Percentiles rank a stretch among this genome's conserved stretches.
These are phyloP conservation scores for Actinidia polygama DNA, from an alignment of 179 eudicot species.

Conservation along the genomic window DNA sequence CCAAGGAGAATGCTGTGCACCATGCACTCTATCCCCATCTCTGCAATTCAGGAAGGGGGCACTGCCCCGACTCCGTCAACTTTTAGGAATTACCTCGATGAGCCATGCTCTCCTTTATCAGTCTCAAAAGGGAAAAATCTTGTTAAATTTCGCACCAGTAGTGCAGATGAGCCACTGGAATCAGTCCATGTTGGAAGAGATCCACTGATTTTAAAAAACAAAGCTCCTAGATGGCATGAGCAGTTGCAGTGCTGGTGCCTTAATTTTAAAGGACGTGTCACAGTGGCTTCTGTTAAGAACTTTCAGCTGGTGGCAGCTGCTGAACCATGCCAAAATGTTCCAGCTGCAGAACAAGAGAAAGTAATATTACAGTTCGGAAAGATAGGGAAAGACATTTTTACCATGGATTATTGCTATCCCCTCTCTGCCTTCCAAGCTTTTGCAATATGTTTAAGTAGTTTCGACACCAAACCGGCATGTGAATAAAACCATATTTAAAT, in stretches of 20 bases:
- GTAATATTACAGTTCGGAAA: conserved; percentile 64
- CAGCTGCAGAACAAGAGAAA: conserved; percentile 50
- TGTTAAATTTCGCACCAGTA: conserved; percentile 12
- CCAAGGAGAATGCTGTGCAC: conserved; percentile 63
- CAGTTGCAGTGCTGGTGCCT: conserved; percentile 72
- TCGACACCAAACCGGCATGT: conserved; percentile 64
- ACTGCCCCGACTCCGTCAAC: conserved; percentile 45
- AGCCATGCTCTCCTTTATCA: conserved; percentile 14
- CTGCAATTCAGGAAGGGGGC: conserved; percentile 50
- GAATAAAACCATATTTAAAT: conserved; percentile 34
- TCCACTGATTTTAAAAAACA: conserved; percentile 49
- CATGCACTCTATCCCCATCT: conserved; percentile 47
- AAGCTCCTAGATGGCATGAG: conserved; percentile 64
- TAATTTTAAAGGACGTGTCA: conserved; percentile 65
- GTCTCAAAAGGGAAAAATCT: conserved; percentile 16
- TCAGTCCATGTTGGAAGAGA: conserved; percentile 7
- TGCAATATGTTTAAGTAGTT: conserved; percentile 64
- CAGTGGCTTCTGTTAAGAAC: conserved; percentile 70
- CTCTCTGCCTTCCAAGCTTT: conserved; percentile 65
- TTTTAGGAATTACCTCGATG: conserved; percentile 26
- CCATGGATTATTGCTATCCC: conserved; percentile 65
- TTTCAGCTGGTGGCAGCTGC: conserved; percentile 61
- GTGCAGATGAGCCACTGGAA: conserved; percentile 12
- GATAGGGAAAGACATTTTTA: conserved; percentile 65
- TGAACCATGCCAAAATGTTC: conserved; percentile 35